Evolutionary conservation across 2,329 filamentous ascomycete species (phyloP).

Genomic region (Immersiporthe knoxdaviesiana): DNA sequence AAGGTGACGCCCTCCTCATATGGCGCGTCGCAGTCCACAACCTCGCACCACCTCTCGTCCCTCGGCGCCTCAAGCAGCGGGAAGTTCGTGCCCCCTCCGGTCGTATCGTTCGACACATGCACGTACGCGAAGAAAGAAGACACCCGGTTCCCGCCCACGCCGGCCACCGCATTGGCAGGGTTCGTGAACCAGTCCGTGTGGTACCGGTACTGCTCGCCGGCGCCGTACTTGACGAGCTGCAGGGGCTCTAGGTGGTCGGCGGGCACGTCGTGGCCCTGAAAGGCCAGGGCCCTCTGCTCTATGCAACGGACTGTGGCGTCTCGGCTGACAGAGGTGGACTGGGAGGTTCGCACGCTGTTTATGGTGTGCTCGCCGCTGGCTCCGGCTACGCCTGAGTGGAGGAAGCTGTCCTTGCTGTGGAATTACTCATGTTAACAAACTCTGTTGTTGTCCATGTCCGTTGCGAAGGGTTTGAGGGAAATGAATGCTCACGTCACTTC

Average conservation of each 20-base stretch:
- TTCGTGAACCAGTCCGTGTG: slow-evolving; percentile 49
- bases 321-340: slow-evolving; percentile 43
- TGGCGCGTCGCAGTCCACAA: slow-evolving; percentile 46
- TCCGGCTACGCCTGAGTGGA: slow-evolving; percentile 41
- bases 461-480: too few species aligned
- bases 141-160: slow-evolving; percentile 42
- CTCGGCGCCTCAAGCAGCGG: slow-evolving; percentile 41
- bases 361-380: slow-evolving; percentile 37
- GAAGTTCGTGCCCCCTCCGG: slow-evolving; percentile 47
- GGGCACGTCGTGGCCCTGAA: slow-evolving; percentile 43
- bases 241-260: slow-evolving; percentile 42
- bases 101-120: slow-evolving; percentile 40
- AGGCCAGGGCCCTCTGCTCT: slow-evolving; percentile 43
- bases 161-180: slow-evolving; percentile 37
- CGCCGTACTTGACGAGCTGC: slow-evolving; percentile 45
- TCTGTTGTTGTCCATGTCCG: background rate
- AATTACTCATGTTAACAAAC: background rate
- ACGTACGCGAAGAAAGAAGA: slow-evolving; percentile 48
- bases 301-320: slow-evolving; percentile 44
- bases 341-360: slow-evolving; percentile 39
- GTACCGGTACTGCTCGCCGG: slow-evolving; percentile 44
- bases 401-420: slow-evolving; percentile 42
- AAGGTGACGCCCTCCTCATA: slow-evolving; percentile 46
- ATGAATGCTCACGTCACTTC: slow-evolving; percentile 9
- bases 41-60: slow-evolving; percentile 43